phyloP scores from a whole-genome alignment of 345 rosid genomes.

The Excoecaria cochinchinensis region DNA sequence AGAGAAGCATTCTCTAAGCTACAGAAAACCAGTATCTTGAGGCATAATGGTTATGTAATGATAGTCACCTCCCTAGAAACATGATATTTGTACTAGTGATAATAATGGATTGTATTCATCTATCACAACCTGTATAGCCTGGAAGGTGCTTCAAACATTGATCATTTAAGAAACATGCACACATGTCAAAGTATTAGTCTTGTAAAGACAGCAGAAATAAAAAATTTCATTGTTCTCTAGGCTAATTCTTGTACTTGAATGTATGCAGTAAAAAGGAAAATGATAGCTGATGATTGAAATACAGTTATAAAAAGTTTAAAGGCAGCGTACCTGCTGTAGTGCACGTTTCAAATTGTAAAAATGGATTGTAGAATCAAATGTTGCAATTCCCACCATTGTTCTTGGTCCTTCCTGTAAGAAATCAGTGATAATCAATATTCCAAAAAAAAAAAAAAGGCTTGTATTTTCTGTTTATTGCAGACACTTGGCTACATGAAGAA shows the following conservation, averaged over 20 bases:
- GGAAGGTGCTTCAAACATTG: background rate
- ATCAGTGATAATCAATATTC: background rate
- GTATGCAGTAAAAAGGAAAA: background rate
- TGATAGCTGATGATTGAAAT: background rate
- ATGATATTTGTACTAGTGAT: background rate
- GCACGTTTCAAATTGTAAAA: constrained; percentile 97
- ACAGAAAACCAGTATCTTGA: background rate
- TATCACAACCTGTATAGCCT: background rate
- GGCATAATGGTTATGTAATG: background rate
- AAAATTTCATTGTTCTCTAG: background rate
- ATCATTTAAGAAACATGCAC: background rate
- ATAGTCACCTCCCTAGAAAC: background rate
- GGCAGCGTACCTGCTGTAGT: constrained; percentile 51
- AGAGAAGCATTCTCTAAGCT: background rate
- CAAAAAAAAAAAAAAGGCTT: background rate
- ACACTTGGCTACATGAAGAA: background rate
- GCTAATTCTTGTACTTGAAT: background rate
- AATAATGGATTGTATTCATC: background rate
- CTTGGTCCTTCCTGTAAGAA: constrained; percentile 89
- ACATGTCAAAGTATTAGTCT: background rate
- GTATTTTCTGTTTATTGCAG: background rate
- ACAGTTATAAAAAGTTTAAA: background rate
- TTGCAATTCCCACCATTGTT: constrained; percentile 96
- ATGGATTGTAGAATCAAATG: constrained; percentile 93
- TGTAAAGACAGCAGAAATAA: background rate